Percentiles rank a stretch among this genome's conserved stretches.
Evolutionary conservation across 148 eudicot genomes (phyloP).

Genomic region (Camellia lanceoleosa): DNA sequence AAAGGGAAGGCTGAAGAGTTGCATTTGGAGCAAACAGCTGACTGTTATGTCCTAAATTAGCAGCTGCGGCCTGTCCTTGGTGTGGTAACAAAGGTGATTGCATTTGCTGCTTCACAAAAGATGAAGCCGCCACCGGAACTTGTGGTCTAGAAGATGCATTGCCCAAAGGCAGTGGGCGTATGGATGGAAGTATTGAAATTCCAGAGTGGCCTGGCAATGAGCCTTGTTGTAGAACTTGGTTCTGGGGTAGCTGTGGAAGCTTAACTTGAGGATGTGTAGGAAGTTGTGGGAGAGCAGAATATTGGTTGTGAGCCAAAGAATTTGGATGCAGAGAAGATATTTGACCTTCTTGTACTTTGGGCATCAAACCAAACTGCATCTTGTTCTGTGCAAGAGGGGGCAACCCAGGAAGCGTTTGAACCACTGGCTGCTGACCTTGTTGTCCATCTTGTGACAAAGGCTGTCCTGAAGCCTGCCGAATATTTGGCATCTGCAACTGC

Average conservation of each 20-base stretch:
- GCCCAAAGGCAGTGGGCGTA: slow-evolving; percentile 39
- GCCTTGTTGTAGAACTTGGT: slow-evolving; percentile 32
- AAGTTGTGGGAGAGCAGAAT: slow-evolving; percentile 40
- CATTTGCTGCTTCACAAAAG: slow-evolving; percentile 40
- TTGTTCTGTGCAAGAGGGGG: slow-evolving; percentile 56
- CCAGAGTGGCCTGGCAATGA: slow-evolving; percentile 35
- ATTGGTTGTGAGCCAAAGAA: slow-evolving; percentile 41
- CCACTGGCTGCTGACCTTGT: not conserved
- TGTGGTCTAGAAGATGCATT: slow-evolving; percentile 33
- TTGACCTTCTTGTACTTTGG: slow-evolving; percentile 34
- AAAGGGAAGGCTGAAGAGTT: slow-evolving; percentile 24
- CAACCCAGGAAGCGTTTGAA: slow-evolving; percentile 48
- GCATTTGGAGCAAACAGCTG: slow-evolving; percentile 29
- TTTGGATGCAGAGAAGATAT: slow-evolving; percentile 43
- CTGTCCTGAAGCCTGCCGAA: slow-evolving; percentile 53
- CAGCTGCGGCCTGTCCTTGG: slow-evolving; percentile 25
- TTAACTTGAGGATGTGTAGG: slow-evolving; percentile 15
- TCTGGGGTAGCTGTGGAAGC: slow-evolving; percentile 13
- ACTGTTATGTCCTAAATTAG: slow-evolving; percentile 22
- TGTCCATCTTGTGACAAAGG: slow-evolving; percentile 39
- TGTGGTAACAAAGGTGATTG: slow-evolving; percentile 45
- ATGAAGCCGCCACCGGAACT: slow-evolving; percentile 23
- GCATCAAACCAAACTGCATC: slow-evolving; percentile 24
- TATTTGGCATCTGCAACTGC: slow-evolving; percentile 89
- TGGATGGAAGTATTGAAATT: slow-evolving; percentile 32